Evolutionary conservation across 306 rosid species (phyloP), one percentile per base, ranked within the genome.

Genomic region (Cajanus cajan): DNA sequence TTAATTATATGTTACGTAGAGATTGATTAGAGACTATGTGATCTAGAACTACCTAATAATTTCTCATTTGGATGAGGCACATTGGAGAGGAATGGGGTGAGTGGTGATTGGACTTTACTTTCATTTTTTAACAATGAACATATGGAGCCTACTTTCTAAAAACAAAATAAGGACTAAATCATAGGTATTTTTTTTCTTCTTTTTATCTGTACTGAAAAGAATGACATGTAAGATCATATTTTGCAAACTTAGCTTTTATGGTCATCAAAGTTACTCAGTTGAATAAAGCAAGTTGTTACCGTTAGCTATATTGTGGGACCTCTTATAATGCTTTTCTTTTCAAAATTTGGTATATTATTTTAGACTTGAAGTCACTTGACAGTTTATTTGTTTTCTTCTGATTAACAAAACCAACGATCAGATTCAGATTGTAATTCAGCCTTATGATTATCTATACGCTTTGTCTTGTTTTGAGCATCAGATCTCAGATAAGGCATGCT

Each of bases 251-350:
- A 25, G 39, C 50, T 76, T 76, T 63, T 61, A 58, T 69, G 13
- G 44, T 59, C 13, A 52, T 84, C 62, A 25, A 14, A 39, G 19
- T 77, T 58, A 71, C 21, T 16, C 57, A 63, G 19, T 72, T 85
- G 83, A 82, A 82, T 71, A 82, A 76, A 63, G 82, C 69, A 57
- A 76, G 25, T 52, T 36, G 58, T 33, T 78, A 79, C 69, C 82
- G 13, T 70, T 70, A 25, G 59, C 48, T 4, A 3, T 33, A n/a
- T 12, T n/a, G 31, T 45, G 79, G 55, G 39, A 44, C 22, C 41
- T 24, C 15, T 65, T 57, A 12, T 1, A 15, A 4, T 47, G 43
- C 4, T 50, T 28, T 52, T 22, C 2, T 63, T 10, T 71, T 10
- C 11, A 51, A 33, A 54, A 7, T n/a, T 25, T 19, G 12, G 47